Base-by-base conservation (phyloP, 345 rosid genomes). In the Pelargonium nanum region DNA sequence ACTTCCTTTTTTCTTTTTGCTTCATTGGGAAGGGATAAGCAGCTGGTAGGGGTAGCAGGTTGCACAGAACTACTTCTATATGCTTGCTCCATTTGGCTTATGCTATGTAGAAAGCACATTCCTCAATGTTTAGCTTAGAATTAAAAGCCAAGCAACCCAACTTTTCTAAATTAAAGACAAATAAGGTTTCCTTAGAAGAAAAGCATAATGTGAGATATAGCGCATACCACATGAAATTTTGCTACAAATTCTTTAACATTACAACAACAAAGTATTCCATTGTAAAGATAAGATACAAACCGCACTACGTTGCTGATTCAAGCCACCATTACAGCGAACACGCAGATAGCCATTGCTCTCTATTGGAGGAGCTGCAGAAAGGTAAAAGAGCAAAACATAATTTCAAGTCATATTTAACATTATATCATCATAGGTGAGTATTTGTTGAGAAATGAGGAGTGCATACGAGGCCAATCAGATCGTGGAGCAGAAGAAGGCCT, bases 231-330 rank as follows among this genome's bases (percentile, higher is more conserved):
- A 17, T 50, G 24, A 55, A 40, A 53, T 62, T 44, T 9, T 40
- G 55, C 16, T 16, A 22, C 44, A 59, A 20, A 26, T 34, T 10
- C 26, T 21, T 4, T 25, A 54, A 25, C 16, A 26, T 48, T 28
- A 50, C 28, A 6, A 26, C 0, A n/a, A 63, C 12, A 21, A 19
- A 63, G n/a, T 24, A 22, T 45, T 22, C 56, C 50, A 57, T 26
- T 34, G 55, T 0, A 68, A 32, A 59, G 62, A 56, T 9, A 59
- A 34, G 51, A 66, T 23, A 81, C 95, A 48, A 70, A 94, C 99
- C 80, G 96, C 99, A 72, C 83, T 93, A 60, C 99, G 90, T 60
- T 93, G 99, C 77, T 93, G 99, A 78, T 93, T 93, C 76, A 93
- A 74, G 50, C 99, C 96, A 73, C 99, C 97, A 66, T 93, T 93